Conservation (phyloP, 139 green algal genomes). For the Micromonas pusilla region DNA sequence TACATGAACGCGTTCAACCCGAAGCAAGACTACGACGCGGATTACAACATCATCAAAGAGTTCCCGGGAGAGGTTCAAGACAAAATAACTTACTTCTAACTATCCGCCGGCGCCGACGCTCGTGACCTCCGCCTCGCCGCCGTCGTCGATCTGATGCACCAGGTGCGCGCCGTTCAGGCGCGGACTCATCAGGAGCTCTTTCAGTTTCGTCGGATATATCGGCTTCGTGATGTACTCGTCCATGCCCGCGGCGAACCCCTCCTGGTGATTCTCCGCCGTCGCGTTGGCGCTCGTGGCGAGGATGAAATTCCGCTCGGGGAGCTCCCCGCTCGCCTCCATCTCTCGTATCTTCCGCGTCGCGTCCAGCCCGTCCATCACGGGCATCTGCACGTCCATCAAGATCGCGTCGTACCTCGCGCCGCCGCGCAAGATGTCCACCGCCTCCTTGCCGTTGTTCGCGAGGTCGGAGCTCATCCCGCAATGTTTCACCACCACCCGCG, state of each 20-base stretch:
- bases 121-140: not conserved
- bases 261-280: not conserved
- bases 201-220: not conserved
- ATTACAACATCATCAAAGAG: conserved; percentile 38
- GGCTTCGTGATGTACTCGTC: conserved; percentile 18
- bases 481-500: not conserved
- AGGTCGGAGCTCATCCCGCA: not conserved
- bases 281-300: not conserved
- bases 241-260: not conserved
- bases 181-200: not conserved
- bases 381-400: conserved; percentile 80
- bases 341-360: conserved; percentile 37
- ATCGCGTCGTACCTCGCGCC: conserved; percentile 56
- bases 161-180: not conserved
- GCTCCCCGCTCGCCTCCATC: not conserved
- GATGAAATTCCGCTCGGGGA: not conserved
- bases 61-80: conserved; percentile 33
- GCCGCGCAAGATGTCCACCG: not conserved
- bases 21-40: conserved; percentile 7
- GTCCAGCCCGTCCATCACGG: conserved; percentile 65
- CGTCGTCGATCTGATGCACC: not conserved
- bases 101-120: too few relatives aligned
- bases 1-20: conserved; percentile 20
- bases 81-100: too few relatives aligned
- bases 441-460: conserved; percentile 13